phyloP scores from a whole-genome alignment of 306 rosid genomes.

The Neltuma alba region DNA sequence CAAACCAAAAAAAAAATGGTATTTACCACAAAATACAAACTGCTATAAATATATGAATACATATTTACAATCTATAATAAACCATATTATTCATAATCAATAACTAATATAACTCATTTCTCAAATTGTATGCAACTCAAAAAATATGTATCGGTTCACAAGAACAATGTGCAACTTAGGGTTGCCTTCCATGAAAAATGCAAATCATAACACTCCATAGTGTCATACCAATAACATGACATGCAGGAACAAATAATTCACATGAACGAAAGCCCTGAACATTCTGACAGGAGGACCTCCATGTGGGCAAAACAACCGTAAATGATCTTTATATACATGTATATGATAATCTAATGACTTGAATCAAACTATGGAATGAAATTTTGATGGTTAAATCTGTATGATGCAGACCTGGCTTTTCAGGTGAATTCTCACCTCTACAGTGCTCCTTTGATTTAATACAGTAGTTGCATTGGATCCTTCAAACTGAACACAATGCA shows the following conservation, averaged over 20 bases:
- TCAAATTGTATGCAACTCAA: background rate
- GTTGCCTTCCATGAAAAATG: background rate
- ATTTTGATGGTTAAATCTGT: constrained; percentile 27
- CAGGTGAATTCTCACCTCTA: constrained; percentile 30
- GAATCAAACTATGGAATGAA: constrained; percentile 19
- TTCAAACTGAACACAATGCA: constrained; percentile 7
- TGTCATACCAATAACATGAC: constrained; percentile 8
- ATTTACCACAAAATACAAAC: too few species aligned
- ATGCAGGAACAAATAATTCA: background rate
- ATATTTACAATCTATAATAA: too few species aligned
- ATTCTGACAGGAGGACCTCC: background rate
- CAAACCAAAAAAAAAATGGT: too few species aligned
- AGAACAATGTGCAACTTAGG: background rate
- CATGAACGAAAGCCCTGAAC: background rate
- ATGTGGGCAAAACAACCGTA: constrained; percentile 9
- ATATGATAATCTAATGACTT: constrained; percentile 39
- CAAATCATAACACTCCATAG: background rate
- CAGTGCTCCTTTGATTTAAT: constrained; percentile 17
- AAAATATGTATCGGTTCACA: background rate
- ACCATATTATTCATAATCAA: too few species aligned
- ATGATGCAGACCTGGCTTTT: constrained; percentile 29
- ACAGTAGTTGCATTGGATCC: constrained; percentile 27
- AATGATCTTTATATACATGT: constrained; percentile 57
- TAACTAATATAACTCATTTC: background rate
- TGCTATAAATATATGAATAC: too few species aligned